phyloP scores from a whole-genome alignment of 306 rosid genomes.

The Luffa acutangula region DNA sequence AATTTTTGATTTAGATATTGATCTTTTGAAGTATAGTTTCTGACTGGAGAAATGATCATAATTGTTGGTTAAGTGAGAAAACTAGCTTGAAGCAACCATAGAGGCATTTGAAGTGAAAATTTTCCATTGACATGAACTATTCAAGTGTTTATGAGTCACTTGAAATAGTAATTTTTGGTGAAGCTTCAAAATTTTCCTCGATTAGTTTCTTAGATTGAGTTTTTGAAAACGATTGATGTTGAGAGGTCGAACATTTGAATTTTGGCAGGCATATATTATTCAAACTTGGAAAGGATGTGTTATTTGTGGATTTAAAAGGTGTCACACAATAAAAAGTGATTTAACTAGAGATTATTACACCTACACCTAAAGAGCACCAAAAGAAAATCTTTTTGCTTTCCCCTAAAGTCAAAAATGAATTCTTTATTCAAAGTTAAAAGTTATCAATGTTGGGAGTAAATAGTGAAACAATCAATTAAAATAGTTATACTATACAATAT shows the following conservation, averaged over 20 bases:
- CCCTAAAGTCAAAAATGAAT: background rate
- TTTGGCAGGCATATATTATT: background rate
- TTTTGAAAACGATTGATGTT: too few species aligned
- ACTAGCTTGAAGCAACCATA: background rate
- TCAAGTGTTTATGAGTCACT: too few species aligned
- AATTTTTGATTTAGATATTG: too few species aligned
- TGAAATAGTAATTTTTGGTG: too few species aligned
- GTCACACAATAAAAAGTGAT: too few species aligned
- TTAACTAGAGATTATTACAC: too few species aligned
- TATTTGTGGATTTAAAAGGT: background rate
- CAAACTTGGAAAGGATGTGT: background rate
- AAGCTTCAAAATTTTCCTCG: background rate
- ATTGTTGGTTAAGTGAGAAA: background rate
- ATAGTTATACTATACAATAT: too few species aligned
- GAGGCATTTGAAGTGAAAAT: background rate
- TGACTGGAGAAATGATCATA: background rate
- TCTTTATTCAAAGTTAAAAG: background rate
- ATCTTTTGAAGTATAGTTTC: background rate
- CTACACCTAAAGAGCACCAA: background rate
- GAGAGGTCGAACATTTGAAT: too few species aligned
- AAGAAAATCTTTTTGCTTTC: too few species aligned
- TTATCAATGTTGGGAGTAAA: background rate
- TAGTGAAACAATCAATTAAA: too few species aligned
- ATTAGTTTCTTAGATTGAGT: too few species aligned
- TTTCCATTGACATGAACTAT: too few species aligned